Evolutionary conservation across 495 filamentous ascomycete species (phyloP), one percentile per base, ranked within the genome.

Genomic region (Annulohypoxylon maeteangense): DNA sequence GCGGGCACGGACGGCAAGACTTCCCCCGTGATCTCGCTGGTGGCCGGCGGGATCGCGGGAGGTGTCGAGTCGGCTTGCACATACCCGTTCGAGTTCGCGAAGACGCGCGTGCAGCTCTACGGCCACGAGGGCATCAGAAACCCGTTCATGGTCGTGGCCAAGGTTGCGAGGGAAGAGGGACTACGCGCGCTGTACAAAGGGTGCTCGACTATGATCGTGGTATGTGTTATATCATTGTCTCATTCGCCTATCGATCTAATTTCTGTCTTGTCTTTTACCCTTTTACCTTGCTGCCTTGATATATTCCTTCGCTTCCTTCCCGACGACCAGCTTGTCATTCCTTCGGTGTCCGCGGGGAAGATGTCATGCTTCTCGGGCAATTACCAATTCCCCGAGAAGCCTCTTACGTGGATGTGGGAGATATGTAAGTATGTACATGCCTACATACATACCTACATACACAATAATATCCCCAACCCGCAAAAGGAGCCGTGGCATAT

Each of bases 71-170:
- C 86, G 8, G 81, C 82, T 7, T 77, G 80, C 61, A 88, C 87
- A 81, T 90, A 90, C 72, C 89, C 88, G n/a, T 88, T 91, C 68
- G 89, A 90, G 70, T 90, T 90, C 62, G 87, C 89, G 14, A 91
- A 91, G 77, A 91, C 89, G 0, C 82, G 88, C 18, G 87, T 88
- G 4, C 89, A 91, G 68, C 80, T 91, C 0, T 80, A 84, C 11
- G 76, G 82, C 16, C 77, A 84, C 47, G 78, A 81, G 40, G 80
- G 83, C 16, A 70, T 79, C 4, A 71, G 75, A 7, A 90, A 90
- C 65, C 89, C 89, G 1, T 82, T 90, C 45, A 59, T 76, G 1
- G 83, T 90, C 31, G 80, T 45, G 2, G 75, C 72, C 3, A 70
- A 68, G 36, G 75, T 77, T 5, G 75, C 75, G 11, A 64, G 65